Evolutionary conservation across 129 eudicot genomes (phyloP), one percentile per base, ranked within the genome.

Genomic region (Helianthus annuus): DNA sequence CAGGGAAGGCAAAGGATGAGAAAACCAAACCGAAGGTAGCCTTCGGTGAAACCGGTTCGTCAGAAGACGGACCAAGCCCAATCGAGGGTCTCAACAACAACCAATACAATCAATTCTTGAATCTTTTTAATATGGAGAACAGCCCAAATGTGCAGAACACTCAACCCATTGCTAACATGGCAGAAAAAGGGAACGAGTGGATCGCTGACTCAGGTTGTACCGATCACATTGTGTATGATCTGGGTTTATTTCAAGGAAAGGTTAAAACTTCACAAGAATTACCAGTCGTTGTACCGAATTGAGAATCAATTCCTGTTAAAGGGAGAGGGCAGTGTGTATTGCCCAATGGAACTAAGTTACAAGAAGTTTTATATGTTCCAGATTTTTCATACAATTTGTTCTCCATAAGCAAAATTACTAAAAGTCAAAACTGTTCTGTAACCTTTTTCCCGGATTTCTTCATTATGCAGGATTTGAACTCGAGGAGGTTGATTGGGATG

Each of bases 401-500:
- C 0, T 51, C 56, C 17, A 16, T 51, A 5, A 51, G 22, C 19
- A 13, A 46, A 2, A 12, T 51, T 51, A 51, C 6, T n/a, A 51
- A 51, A n/a, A 16, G 4, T 13, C 10, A 12, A 4, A 3, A 51
- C 1, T 51, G 19, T 51, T 2, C 56, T 14, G 2, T 51, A 51
- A 51, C 56, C 7, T 51, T 13, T 15, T 51, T 51, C 8, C 57
- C 57, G 2, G 19, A 51, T 51, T 14, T 51, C 8, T 51, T 51
- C 8, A 3, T n/a, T n/a, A 59, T 59, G 65, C 17, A 10, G n/a
- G 24, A 27, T 29, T 16, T 29, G 65, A 13, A 9, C 7, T 60
- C 44, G 44, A 60, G 66, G 66, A 60, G 7, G 32, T 60, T 60
- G 66, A 60, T 60, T 60, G 66, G 45, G 12, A 19, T 14, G 36